Percentiles rank a stretch among this genome's conserved stretches.
Conservation (phyloP, 495 filamentous ascomycete genomes). For the Penicillium taxi region DNA sequence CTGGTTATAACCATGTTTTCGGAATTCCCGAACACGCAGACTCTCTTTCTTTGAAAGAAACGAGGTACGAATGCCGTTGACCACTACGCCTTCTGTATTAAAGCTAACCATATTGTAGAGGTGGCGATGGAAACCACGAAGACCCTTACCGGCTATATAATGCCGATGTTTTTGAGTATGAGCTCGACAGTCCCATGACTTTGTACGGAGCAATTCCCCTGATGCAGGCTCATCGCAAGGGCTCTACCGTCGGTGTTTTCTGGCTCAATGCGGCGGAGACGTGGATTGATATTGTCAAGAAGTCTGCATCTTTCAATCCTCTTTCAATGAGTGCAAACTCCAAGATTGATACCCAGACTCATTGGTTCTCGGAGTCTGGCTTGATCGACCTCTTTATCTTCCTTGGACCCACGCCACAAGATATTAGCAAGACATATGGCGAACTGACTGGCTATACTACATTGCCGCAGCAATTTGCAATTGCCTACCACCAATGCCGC, state of each 20-base stretch:
- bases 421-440: conserved; percentile 70
- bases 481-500: conserved; percentile 93
- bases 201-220: conserved; percentile 91
- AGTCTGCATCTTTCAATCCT: conserved; percentile 66
- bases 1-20: conserved; percentile 84
- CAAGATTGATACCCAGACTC: conserved; percentile 73
- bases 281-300: conserved; percentile 90
- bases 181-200: conserved; percentile 97
- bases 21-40: conserved; percentile 94
- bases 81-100: not conserved
- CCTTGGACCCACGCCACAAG: conserved; percentile 75
- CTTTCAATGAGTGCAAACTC: conserved; percentile 60
- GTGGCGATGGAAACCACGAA: conserved; percentile 72
- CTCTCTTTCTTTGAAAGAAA: conserved; percentile 78
- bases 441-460: conserved; percentile 92
- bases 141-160: conserved; percentile 98
- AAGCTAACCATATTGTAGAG: conserved; percentile 34
- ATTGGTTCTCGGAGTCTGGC: conserved; percentile 94
- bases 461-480: conserved; percentile 82
- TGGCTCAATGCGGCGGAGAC: conserved; percentile 98
- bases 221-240: conserved; percentile 92
- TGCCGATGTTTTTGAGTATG: conserved; percentile 94
- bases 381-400: conserved; percentile 90
- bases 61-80: conserved; percentile 42
- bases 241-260: conserved; percentile 93